These are phyloP conservation scores for Pichia kluyveri DNA, from an alignment of 805 yeast species.

Conservation along the genomic window DNA sequence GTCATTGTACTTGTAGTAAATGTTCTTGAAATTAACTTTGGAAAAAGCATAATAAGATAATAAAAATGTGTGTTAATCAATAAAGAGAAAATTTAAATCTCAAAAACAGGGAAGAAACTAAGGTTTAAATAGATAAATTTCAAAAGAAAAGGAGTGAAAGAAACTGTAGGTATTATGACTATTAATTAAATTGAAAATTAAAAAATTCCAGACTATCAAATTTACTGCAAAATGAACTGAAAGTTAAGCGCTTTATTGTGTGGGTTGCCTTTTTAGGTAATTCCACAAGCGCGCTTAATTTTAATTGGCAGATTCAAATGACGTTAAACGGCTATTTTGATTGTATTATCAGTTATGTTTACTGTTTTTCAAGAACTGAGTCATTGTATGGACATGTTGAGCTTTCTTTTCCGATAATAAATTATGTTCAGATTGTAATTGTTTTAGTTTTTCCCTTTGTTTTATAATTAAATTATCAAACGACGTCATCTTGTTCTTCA, in stretches of 20 bases:
- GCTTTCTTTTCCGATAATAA: neutral
- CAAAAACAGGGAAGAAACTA: neutral
- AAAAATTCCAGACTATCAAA: too few relatives aligned
- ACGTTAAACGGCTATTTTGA: neutral
- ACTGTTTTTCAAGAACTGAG: neutral
- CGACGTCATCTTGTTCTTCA: neutral
- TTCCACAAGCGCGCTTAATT: slow-evolving; percentile 9
- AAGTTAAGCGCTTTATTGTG: slow-evolving; percentile 10
- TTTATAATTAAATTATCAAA: neutral
- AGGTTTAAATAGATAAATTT: neutral
- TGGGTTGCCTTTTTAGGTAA: slow-evolving; percentile 12
- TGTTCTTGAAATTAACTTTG: slow-evolving; percentile 21
- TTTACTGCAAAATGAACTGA: neutral
- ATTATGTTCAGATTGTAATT: neutral
- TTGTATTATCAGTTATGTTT: too few relatives aligned
- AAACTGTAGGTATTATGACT: neutral
- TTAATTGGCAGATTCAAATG: neutral
- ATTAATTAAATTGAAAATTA: neutral
- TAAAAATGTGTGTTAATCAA: neutral
- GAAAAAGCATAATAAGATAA: slow-evolving; percentile 6
- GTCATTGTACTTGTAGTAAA: slow-evolving; percentile 19
- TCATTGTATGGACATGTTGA: neutral
- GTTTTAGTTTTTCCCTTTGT: neutral
- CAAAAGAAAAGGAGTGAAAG: neutral
- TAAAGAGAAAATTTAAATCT: neutral